These are phyloP conservation scores for Talaromyces sp. DNA, from an alignment of 2,329 filamentous ascomycete genomes.

Conservation along the genomic window DNA sequence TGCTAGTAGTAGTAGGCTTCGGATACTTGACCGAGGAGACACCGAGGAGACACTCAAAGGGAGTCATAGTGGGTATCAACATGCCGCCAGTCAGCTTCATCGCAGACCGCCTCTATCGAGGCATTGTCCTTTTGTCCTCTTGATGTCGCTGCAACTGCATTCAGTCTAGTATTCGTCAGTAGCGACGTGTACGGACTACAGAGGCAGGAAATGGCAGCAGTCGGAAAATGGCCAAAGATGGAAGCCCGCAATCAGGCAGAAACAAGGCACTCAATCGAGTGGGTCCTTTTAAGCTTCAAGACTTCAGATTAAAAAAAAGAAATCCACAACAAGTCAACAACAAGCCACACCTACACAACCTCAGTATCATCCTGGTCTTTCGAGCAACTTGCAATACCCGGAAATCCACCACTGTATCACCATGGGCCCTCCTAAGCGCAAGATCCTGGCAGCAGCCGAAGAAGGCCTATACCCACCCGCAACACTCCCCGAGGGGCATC, in stretches of 20 bases:
- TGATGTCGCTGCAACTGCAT: neutral
- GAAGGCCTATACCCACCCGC: slow-evolving; percentile 60
- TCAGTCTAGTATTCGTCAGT: neutral
- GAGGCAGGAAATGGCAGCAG: neutral
- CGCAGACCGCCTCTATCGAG: neutral
- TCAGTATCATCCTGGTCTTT: neutral
- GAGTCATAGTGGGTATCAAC: no score
- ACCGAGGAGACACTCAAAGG: no score
- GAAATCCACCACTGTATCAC: neutral
- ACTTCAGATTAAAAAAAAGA: neutral
- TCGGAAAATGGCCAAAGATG: neutral
- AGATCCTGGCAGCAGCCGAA: slow-evolving; percentile 70
- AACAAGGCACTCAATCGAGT: neutral
- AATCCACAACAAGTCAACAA: neutral
- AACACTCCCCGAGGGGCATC: slow-evolving; percentile 47
- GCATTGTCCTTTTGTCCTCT: neutral
- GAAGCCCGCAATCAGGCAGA: slow-evolving; percentile 4
- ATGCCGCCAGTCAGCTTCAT: neutral
- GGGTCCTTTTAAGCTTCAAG: neutral
- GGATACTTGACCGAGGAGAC: neutral
- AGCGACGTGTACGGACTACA: neutral
- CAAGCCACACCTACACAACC: neutral
- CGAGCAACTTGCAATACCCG: neutral
- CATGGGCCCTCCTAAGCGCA: slow-evolving; percentile 73
- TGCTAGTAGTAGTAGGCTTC: neutral